phyloP scores from a whole-genome alignment of 78 protist genomes.

The Monocercomonoides exilis region DNA sequence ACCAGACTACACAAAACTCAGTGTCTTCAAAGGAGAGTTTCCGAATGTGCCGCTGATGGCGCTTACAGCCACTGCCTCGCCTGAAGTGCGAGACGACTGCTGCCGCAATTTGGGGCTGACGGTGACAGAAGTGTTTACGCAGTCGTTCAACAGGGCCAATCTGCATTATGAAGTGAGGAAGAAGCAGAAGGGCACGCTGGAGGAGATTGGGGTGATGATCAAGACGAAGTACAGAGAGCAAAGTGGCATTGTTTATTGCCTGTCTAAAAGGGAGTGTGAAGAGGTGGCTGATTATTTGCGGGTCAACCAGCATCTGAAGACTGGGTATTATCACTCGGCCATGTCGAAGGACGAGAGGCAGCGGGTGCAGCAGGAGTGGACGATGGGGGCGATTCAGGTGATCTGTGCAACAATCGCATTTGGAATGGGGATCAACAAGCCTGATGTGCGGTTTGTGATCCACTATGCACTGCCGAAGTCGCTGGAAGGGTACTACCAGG shows the following conservation, averaged over 20 bases:
- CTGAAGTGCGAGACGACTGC: conserved; percentile 13
- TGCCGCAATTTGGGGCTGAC: neutral
- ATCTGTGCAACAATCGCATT: conserved; percentile 94
- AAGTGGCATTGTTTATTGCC: conserved; percentile 88
- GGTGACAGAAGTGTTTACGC: neutral
- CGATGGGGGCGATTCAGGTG: conserved; percentile 49
- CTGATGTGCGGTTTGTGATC: conserved; percentile 88
- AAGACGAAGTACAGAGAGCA: conserved; percentile 5
- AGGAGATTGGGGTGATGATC: conserved; percentile 38
- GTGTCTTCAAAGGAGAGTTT: neutral
- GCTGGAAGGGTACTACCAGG: conserved; percentile 86
- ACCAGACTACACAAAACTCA: conserved; percentile 58
- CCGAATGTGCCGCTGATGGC: conserved; percentile 54
- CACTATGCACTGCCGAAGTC: conserved; percentile 93
- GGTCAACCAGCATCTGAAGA: neutral
- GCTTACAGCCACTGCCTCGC: conserved; percentile 82
- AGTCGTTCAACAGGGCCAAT: conserved; percentile 81
- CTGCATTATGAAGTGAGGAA: conserved; percentile 34
- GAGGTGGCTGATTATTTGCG: conserved; percentile 40
- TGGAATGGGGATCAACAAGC: conserved; percentile 94
- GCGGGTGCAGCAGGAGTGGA: conserved; percentile 60
- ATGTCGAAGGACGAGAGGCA: conserved; percentile 37
- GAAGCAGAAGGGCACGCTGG: neutral
- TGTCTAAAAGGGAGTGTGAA: conserved; percentile 65
- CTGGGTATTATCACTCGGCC: conserved; percentile 70